phyloP scores from a whole-genome alignment of 2,329 filamentous ascomycete genomes.

The Verticillium tricorpus region DNA sequence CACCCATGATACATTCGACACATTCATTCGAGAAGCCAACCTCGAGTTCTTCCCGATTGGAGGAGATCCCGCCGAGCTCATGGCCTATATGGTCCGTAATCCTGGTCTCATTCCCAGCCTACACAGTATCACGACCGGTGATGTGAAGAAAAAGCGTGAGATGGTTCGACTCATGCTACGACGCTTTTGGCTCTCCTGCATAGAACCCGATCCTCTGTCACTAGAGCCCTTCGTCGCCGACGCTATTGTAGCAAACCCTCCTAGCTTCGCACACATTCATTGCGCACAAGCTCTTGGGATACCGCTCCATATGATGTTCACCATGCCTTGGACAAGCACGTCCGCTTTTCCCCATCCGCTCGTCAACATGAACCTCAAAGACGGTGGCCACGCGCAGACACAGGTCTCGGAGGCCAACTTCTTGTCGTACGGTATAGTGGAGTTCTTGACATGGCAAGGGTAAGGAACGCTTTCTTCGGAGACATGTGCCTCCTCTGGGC shows the following conservation, averaged over 20 bases:
- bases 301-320: conserved; percentile 43
- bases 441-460: conserved; percentile 72
- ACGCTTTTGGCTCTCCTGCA: conserved; percentile 19
- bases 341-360: conserved; percentile 69
- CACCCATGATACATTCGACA: conserved; percentile 44
- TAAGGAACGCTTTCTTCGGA: conserved; percentile 19
- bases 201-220: conserved; percentile 9
- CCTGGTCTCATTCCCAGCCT: conserved; percentile 22
- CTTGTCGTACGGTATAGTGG: conserved; percentile 65
- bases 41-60: conserved; percentile 52
- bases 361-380: conserved; percentile 53
- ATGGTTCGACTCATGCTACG: conserved; percentile 18
- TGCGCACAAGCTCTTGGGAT: conserved; percentile 38
- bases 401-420: conserved; percentile 64
- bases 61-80: conserved; percentile 42
- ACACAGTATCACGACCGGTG: conserved; percentile 18
- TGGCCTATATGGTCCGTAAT: conserved; percentile 24
- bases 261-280: conserved; percentile 41
- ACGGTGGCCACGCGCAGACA: conserved; percentile 22
- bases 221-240: conserved; percentile 39
- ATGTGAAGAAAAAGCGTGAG: conserved; percentile 19
- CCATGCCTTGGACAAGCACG: conserved; percentile 72
- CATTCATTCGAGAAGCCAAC: conserved; percentile 40
- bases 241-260: conserved; percentile 45
- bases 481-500: too few species aligned